Conservation (phyloP, 257 asterid species). For the Plantago elongata region DNA sequence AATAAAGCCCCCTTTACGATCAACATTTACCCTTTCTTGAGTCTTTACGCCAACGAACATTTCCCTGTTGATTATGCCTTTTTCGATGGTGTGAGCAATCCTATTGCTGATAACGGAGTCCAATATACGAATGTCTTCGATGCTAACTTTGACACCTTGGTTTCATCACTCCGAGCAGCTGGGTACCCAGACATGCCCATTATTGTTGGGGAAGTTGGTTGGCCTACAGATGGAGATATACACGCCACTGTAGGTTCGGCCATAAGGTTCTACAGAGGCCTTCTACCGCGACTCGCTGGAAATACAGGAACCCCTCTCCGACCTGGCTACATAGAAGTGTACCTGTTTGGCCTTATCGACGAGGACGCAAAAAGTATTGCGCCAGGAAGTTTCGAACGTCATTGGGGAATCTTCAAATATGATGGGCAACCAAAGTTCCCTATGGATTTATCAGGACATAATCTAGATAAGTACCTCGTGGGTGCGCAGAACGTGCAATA, state of each 20-base stretch:
- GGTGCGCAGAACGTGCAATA: slow-evolving; percentile 55
- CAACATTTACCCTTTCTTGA: slow-evolving; percentile 65
- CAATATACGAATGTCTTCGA: slow-evolving; percentile 63
- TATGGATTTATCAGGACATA: slow-evolving; percentile 59
- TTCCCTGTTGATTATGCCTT: slow-evolving; percentile 74
- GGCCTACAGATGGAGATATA: slow-evolving; percentile 73
- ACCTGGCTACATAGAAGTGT: slow-evolving; percentile 55
- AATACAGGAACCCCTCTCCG: slow-evolving; percentile 77
- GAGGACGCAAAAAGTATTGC: slow-evolving; percentile 71
- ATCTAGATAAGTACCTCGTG: slow-evolving; percentile 40
- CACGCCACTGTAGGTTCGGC: slow-evolving; percentile 53
- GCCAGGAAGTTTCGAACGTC: slow-evolving; percentile 76
- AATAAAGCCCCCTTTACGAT: slow-evolving; percentile 70
- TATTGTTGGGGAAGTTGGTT: slow-evolving; percentile 77
- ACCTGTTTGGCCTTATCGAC: slow-evolving; percentile 76
- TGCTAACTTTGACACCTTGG: slow-evolving; percentile 76
- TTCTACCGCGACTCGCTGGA: slow-evolving; percentile 52
- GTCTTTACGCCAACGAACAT: slow-evolving; percentile 60
- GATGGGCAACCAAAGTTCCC: slow-evolving; percentile 83
- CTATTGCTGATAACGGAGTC: slow-evolving; percentile 47
- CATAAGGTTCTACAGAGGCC: slow-evolving; percentile 59
- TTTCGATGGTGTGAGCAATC: slow-evolving; percentile 55
- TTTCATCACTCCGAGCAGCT: slow-evolving; percentile 47
- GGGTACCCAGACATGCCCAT: slow-evolving; percentile 58
- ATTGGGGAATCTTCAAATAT: slow-evolving; percentile 73